Conservation (phyloP, 2,329 filamentous ascomycete species). For the Cladosporium oxysporum region DNA sequence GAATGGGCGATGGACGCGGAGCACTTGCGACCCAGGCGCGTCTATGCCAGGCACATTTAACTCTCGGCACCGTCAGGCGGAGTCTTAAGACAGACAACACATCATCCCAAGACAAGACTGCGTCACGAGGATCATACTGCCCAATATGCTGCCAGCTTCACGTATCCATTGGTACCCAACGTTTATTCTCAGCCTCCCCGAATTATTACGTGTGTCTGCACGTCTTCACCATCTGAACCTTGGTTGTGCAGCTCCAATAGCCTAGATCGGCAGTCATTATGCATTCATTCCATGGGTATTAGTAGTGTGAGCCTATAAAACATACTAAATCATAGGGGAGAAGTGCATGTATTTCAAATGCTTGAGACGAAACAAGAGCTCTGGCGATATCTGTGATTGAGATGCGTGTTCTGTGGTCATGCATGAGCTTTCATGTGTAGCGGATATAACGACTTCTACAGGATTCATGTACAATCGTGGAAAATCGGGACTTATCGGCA, state of each 20-base stretch:
- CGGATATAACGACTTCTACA: neutral
- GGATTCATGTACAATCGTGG: neutral
- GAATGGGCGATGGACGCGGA: neutral
- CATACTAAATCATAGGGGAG: neutral
- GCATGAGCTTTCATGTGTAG: neutral
- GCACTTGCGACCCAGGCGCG: neutral
- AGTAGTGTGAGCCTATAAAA: neutral
- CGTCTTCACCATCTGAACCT: neutral
- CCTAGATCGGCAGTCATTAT: neutral
- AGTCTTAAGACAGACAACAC: constrained; percentile 4
- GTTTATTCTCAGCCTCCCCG: neutral
- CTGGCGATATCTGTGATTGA: neutral
- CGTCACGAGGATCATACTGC: neutral
- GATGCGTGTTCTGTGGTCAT: neutral
- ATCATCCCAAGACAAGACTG: neutral
- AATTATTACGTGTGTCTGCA: neutral
- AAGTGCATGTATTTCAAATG: neutral
- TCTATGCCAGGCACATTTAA: neutral
- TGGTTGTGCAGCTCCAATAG: neutral
- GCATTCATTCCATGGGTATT: neutral
- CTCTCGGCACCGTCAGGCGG: neutral
- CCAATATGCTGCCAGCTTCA: neutral
- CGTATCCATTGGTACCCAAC: neutral
- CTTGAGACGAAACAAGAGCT: neutral
- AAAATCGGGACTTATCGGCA: neutral